Base-by-base conservation (phyloP, 768 basidiomycete genomes). In the Pulveroboletus ravenelii region DNA sequence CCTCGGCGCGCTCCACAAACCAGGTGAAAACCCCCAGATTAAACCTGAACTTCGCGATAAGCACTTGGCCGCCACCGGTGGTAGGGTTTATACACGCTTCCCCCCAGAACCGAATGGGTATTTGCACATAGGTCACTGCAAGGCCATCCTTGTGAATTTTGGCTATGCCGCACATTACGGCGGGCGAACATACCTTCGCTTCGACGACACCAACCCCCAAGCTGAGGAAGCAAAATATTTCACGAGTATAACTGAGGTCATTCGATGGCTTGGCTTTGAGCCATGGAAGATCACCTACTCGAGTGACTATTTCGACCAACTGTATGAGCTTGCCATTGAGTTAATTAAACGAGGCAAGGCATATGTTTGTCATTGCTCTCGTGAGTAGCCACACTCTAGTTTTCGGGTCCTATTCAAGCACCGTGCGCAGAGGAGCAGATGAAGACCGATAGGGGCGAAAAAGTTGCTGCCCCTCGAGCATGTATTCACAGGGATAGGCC, bases 211-310 rank as follows among this genome's bases (percentile, higher is more conserved):
- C 30, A 99, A 99, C 68, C 96, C 96, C 0, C 93, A 96, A 71
- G 93, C 93, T 51, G 96, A 99, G 67, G 96, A 99, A 72, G 93
- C 82, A 32, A 76, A 82, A 56, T 99, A 96, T 69, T 98, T 98
- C 59, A 94, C 95, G 66, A 95, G 89, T 53, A 97, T 98, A 50
- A 72, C 98, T 63, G 94, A 97, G 71, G 91, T 87, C 61, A 80
- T 98, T 32, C 79, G 94, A 56, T 99, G 96, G 96, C 77, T 99
- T 17, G 96, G 96, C 1, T 99, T 82, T 62, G 95, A 98, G 66
- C 96, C 96, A 4, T 98, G 89, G 90, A 91, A 91, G 70, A 93
- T 99, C 75, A 98, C 96, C 5, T 98, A 98, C 71, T 97, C 95
- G 42, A 96, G 93, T 64, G 95, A 98, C 69, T 90, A 99, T 70